Evolutionary conservation across 352 stramenopile species (phyloP).

Genomic region (Phytophthora kernoviae): DNA sequence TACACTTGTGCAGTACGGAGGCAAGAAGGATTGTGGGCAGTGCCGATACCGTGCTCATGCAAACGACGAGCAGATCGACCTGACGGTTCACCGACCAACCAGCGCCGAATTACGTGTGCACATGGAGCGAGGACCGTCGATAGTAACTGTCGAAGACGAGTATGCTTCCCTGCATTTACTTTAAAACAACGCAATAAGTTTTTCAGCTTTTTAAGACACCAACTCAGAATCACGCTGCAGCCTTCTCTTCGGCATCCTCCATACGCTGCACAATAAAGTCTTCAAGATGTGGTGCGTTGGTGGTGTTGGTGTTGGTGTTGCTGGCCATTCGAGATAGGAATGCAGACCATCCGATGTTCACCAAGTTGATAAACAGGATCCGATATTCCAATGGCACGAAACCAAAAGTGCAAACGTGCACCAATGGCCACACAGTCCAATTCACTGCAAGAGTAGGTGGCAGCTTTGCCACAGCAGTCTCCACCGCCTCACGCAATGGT

Average conservation of each 20-base stretch:
- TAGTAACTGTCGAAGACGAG: no score
- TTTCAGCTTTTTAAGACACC: neutral
- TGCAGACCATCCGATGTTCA: constrained; percentile 51
- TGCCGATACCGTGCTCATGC: constrained; percentile 1
- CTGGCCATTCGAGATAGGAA: constrained; percentile 54
- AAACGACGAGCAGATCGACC: neutral
- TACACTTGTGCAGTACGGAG: no score
- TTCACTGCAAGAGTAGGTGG: constrained; percentile 44
- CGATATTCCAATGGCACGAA: constrained; percentile 56
- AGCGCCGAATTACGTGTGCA: no score
- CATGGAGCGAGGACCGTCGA: no score
- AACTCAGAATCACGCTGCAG: constrained; percentile 2
- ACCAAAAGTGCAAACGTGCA: constrained; percentile 47
- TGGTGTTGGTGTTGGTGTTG: constrained; percentile 13
- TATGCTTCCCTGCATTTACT: neutral
- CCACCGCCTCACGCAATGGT: constrained; percentile 22
- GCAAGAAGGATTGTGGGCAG: neutral
- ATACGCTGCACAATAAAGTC: constrained; percentile 25
- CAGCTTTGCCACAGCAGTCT: constrained; percentile 35
- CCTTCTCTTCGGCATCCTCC: constrained; percentile 26
- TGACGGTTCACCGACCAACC: neutral
- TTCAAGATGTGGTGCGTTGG: constrained; percentile 17
- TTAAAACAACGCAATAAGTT: constrained; percentile 4
- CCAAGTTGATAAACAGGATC: constrained; percentile 51
- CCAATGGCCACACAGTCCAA: constrained; percentile 48